These are phyloP conservation scores for Vitis hybrid DNA, from an alignment of 177 flowering plant genomes.

Conservation along the genomic window DNA sequence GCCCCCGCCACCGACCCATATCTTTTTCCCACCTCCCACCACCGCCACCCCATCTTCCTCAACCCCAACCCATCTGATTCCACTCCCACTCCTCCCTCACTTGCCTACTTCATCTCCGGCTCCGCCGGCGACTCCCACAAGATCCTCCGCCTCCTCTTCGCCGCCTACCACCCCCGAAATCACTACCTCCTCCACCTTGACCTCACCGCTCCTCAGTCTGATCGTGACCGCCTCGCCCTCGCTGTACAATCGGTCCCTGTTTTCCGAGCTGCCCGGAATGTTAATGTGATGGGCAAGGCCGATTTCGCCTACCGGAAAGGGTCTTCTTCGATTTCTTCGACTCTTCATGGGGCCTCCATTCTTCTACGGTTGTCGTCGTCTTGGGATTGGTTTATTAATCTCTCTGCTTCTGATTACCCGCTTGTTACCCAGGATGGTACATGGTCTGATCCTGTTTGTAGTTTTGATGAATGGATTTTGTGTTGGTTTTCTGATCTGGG, in stretches of 20 bases:
- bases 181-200: constrained; percentile 86
- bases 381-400: constrained; percentile 95
- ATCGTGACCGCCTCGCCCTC: constrained; percentile 56
- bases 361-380: constrained; percentile 40
- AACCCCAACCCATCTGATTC: constrained; percentile 7
- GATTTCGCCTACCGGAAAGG: constrained; percentile 63
- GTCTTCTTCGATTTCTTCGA: constrained; percentile 57
- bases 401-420: constrained; percentile 76
- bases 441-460: neutral
- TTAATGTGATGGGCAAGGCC: constrained; percentile 73
- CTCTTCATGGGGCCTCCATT: constrained; percentile 81
- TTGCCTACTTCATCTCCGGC: constrained; percentile 79
- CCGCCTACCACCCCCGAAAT: constrained; percentile 79
- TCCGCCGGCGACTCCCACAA: constrained; percentile 54
- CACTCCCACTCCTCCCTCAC: constrained; percentile 56
- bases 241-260: constrained; percentile 50
- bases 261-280: constrained; percentile 65
- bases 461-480: neutral
- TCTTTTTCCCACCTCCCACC: constrained; percentile 27
- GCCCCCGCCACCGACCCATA: constrained; percentile 27
- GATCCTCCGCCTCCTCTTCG: constrained; percentile 64
- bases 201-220: constrained; percentile 46
- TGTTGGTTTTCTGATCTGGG: constrained; percentile 3
- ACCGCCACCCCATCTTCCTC: constrained; percentile 8
- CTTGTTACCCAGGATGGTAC: constrained; percentile 93